Evolutionary conservation across 2,329 filamentous ascomycete genomes (phyloP).

Genomic region (Paraphoma chrysanthemicola): DNA sequence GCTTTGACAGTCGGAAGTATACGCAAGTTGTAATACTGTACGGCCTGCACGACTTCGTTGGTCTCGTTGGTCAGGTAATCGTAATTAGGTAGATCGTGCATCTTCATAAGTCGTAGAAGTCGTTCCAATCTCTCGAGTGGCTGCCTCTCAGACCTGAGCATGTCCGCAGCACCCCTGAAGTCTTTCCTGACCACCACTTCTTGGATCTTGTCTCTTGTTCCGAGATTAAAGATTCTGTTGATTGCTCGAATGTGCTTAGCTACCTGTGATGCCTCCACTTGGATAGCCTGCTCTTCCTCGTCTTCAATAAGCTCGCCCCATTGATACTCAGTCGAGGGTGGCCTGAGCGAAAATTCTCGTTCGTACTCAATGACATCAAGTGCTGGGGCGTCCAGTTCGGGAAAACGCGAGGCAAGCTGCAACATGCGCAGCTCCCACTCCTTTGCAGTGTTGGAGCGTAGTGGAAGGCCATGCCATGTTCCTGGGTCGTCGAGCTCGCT

Average conservation of each 20-base stretch:
- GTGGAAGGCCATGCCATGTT: not conserved
- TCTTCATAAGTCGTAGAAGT: constrained; percentile 21
- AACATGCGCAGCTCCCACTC: not conserved
- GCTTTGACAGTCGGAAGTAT: constrained; percentile 28
- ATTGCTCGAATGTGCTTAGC: constrained; percentile 2
- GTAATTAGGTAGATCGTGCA: constrained; percentile 30
- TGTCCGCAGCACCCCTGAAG: constrained; percentile 17
- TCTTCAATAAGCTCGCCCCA: not conserved
- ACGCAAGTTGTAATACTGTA: constrained; percentile 38
- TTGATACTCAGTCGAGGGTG: not conserved
- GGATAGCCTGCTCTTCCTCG: not conserved
- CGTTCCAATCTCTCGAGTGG: constrained; percentile 23
- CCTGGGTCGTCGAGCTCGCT: not conserved
- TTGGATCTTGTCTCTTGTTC: constrained; percentile 19
- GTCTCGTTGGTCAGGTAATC: constrained; percentile 30
- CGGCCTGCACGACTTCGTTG: constrained; percentile 37
- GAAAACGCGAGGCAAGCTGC: not conserved
- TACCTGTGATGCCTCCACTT: not conserved
- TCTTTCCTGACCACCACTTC: constrained; percentile 16
- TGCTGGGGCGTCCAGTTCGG: not conserved
- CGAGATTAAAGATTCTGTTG: constrained; percentile 11
- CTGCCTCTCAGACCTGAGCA: constrained; percentile 18
- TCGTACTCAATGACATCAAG: not conserved
- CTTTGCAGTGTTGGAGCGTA: not conserved
- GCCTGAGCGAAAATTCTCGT: not conserved